Evolutionary conservation across 148 eudicot genomes (phyloP), one percentile per base, ranked within the genome.

Genomic region (Vaccinium corymbosum): DNA sequence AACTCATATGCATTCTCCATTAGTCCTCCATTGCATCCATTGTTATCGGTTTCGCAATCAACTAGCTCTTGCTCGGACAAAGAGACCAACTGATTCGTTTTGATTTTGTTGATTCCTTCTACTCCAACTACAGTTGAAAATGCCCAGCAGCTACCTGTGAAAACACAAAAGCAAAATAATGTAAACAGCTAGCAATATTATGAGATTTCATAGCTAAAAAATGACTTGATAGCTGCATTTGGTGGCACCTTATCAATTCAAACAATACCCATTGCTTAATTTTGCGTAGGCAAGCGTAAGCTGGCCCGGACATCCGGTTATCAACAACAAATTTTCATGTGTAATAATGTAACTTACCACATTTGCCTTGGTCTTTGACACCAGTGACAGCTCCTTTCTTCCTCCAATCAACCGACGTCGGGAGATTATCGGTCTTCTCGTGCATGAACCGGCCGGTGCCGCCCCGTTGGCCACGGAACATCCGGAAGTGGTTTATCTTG

Each of bases 41-140:
- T 13, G 75, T 89, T 87, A 72, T 89, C 95, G 8, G 73, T 38
- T 20, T 87, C 94, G 70, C 95, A 94, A 78, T 94, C 95, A 12
- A 93, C 90, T 17, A 93, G 87, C 77, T 94, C 94, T 89, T 94
- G 98, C 84, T 94, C 98, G 10, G 95, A 94, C 19, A 94, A 81
- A 22, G 95, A 89, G 25, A 92, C 83, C 15, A 94, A 70, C 8
- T 92, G 42, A 17, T 88, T 90, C 11, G 96, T 93, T 87, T 87
- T 94, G 78, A 94, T 90, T 80, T 94, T 89, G 85, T 94, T 94
- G 72, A 94, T 91, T n/a, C 98, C 98, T 80, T 94, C 98, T 6
- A 94, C 93, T 83, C 92, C 91, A 72, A 88, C 95, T 2, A 93
- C 85, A 32, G 93, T 86, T 48, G 98, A 92, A 83, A 93, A 93